Percentiles rank a stretch among this genome's conserved stretches.
Conservation (phyloP, 148 eudicot species). For the Amaranthus palmeri region DNA sequence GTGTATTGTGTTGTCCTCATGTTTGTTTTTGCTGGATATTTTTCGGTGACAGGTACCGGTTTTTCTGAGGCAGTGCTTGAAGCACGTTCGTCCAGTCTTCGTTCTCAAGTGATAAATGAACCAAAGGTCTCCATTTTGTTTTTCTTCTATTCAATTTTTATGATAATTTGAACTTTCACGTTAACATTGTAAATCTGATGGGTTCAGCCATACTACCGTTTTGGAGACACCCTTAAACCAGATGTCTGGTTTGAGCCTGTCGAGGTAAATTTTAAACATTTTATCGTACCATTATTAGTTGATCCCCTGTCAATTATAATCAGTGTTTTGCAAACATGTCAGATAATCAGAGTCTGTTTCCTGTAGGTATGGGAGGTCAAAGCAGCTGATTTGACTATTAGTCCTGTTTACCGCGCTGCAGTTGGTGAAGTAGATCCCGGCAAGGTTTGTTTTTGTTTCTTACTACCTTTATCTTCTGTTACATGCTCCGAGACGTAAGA, state of each 20-base stretch:
- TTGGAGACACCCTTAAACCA: constrained; percentile 60
- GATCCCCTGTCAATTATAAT: background rate
- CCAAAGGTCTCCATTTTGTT: constrained; percentile 54
- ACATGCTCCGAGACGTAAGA: background rate
- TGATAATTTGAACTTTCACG: background rate
- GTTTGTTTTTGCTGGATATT: constrained; percentile 22
- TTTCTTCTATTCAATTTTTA: background rate
- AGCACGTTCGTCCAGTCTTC: constrained; percentile 78
- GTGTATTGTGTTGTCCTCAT: constrained; percentile 16
- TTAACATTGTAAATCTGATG: constrained; percentile 10
- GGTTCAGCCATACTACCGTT: constrained; percentile 79
- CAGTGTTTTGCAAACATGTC: background rate
- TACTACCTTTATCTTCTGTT: background rate
- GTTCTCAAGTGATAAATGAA: constrained; percentile 68
- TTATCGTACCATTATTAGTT: background rate
- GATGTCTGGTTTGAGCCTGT: constrained; percentile 97
- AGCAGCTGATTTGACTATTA: constrained; percentile 95
- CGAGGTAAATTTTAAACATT: constrained; percentile 48
- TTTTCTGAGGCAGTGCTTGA: constrained; percentile 76
- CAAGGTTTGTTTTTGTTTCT: constrained; percentile 44
- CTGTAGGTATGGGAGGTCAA: constrained; percentile 95
- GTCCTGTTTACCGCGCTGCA: constrained; percentile 93
- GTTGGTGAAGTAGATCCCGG: constrained; percentile 67
- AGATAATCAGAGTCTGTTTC: constrained; percentile 3
- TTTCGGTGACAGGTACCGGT: constrained; percentile 64